Conservation (phyloP, 2,329 filamentous ascomycete species). For the Diaporthe amygdali region DNA sequence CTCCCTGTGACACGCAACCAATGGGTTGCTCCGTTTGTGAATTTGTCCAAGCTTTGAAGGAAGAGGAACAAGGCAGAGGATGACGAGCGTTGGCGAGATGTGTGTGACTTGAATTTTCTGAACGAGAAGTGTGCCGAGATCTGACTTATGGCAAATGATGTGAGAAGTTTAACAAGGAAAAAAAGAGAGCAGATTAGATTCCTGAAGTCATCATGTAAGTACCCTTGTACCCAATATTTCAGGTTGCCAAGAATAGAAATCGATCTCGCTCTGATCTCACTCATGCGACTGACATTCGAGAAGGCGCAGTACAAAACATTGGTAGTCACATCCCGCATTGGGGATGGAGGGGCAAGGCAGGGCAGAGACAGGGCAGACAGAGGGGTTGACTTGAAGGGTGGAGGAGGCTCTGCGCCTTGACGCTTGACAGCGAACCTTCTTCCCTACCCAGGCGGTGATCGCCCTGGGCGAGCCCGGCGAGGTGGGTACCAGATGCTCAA, state of each 20-base stretch:
- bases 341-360: background rate
- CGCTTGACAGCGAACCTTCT: background rate
- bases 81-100: background rate
- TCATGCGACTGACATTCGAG: background rate
- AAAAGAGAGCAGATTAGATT: too few relatives aligned
- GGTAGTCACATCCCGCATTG: background rate
- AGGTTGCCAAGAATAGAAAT: slow-evolving; percentile 9
- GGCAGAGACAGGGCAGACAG: background rate
- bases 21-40: background rate
- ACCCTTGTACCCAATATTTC: background rate
- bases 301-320: background rate
- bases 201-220: too few relatives aligned
- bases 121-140: background rate
- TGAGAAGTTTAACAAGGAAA: too few relatives aligned
- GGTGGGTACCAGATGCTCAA: background rate
- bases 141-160: background rate
- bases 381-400: background rate
- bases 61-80: background rate
- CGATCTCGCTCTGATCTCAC: slow-evolving; percentile 1
- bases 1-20: background rate
- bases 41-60: background rate
- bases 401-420: background rate
- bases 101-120: too few relatives aligned
- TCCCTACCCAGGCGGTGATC: background rate
- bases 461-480: background rate